A percentile compares a stretch with the other conserved stretches of the same genome.
These are phyloP conservation scores for Fragaria nilgerrensis DNA, from an alignment of 306 rosid species.

Conservation along the genomic window DNA sequence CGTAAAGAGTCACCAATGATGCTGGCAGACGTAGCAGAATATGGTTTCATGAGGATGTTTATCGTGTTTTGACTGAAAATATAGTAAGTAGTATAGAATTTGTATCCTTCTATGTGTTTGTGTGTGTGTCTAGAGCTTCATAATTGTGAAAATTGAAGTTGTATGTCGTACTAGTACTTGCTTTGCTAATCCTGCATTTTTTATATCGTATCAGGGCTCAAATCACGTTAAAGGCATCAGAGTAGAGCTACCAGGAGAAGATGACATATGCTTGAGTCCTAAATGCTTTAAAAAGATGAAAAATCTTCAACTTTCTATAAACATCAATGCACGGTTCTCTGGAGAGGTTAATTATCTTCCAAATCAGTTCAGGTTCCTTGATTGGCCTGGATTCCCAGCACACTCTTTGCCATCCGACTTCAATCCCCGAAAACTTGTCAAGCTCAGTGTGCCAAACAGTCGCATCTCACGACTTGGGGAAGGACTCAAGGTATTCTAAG, in stretches of 20 bases:
- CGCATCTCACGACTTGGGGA: background rate
- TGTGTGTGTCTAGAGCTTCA: background rate
- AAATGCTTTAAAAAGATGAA: background rate
- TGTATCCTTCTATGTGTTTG: background rate
- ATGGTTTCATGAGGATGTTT: constrained; percentile 34
- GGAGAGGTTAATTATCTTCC: no score
- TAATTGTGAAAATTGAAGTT: background rate
- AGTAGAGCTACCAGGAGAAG: background rate
- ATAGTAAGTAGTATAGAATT: background rate
- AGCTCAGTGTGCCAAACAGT: background rate
- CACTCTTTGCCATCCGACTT: background rate
- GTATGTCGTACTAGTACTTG: no score
- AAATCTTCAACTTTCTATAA: no score
- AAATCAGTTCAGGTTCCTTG: no score
- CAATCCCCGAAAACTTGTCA: background rate
- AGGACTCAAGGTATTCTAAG: background rate
- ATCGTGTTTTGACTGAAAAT: background rate
- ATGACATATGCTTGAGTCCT: background rate
- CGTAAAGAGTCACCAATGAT: background rate
- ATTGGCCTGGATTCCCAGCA: no score
- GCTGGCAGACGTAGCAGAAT: constrained; percentile 30
- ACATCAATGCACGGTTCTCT: no score
- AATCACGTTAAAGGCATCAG: no score
- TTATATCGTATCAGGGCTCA: background rate
- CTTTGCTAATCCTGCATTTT: no score